Base-by-base conservation (phyloP, 306 rosid genomes). In the Clitoria ternatea region DNA sequence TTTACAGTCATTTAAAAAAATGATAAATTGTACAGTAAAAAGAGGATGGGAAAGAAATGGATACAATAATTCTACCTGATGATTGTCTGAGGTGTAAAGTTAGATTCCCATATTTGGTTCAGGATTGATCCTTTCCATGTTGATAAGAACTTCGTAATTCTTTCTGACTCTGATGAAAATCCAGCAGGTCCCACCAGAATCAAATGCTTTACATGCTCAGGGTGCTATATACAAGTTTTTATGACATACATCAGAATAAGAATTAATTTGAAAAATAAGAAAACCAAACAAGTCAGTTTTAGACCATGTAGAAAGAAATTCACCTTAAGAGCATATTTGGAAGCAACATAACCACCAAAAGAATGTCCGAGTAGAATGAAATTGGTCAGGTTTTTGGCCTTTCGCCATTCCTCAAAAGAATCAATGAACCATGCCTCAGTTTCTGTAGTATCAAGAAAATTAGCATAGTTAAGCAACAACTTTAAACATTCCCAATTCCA, bases 401-500 rank as follows among this genome's bases (percentile, higher is more conserved):
- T 95, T 65, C 99, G 85, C 99, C 99, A 95, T 83, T 91, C 96
- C 78, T 95, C 99, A 59, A 95, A 79, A 13, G 99, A 95, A 85
- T 95, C 99, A 63, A 91, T 74, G 70, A 95, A 95, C 99, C 99
- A 91, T 8, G 89, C 86, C 80, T 91, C 97, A 3, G 97, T 95
- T 87, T 95, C 99, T 95, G 91, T 69, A 79, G 39, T 26, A 42
- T 27, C 65, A 84, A 57, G 49, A 68, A 70, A 33, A 73, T 47
- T 20, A 79, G 75, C 26, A 79, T 65, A 39, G 30, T 57, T 44
- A 42, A 66, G 69, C 18, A 80, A 69, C 63, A 77, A 35, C 23
- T 33, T 42, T 17, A 35, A 27, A 49, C 66, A 48, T 36, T 49
- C 10, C 11, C 44, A 20, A 22, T 66, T 61, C 33, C 74, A 61